These are phyloP conservation scores for Calocera viscosa DNA, from an alignment of 768 basidiomycete species.

Conservation along the genomic window DNA sequence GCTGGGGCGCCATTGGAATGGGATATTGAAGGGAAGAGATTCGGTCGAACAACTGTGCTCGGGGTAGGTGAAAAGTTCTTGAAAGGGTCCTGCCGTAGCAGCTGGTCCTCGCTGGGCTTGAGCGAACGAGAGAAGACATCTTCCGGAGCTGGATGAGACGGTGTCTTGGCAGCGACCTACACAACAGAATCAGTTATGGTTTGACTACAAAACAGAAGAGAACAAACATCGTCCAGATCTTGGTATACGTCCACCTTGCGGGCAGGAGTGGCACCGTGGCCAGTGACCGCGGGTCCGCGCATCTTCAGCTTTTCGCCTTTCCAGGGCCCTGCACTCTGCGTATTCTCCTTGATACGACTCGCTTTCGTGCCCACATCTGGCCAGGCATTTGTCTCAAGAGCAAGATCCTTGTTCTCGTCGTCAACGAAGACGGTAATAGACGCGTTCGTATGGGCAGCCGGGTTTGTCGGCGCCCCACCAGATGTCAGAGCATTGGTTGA, in stretches of 20 bases:
- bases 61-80: conserved; percentile 24
- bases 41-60: neutral
- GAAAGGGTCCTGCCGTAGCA: conserved; percentile 32
- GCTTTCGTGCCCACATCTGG: conserved; percentile 33
- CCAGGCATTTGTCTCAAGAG: conserved; percentile 26
- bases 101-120: conserved; percentile 29
- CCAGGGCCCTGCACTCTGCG: conserved; percentile 29
- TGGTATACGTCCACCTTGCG: conserved; percentile 34
- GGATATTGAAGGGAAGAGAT: neutral
- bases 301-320: conserved; percentile 29
- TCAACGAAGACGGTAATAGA: conserved; percentile 28
- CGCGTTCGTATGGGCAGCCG: conserved; percentile 18
- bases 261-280: conserved; percentile 18
- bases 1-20: neutral
- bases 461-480: conserved; percentile 30
- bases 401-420: conserved; percentile 12
- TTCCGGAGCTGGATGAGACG: conserved; percentile 18
- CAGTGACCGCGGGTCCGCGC: conserved; percentile 21
- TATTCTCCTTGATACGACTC: conserved; percentile 32
- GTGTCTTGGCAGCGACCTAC: conserved; percentile 8
- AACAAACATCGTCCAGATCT: conserved; percentile 24
- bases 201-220: neutral
- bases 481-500: conserved; percentile 25
- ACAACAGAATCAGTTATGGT: neutral
- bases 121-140: conserved; percentile 23